Evolutionary conservation across 805 yeast species (phyloP).

Genomic region (Wickerhamomyces canadensis): DNA sequence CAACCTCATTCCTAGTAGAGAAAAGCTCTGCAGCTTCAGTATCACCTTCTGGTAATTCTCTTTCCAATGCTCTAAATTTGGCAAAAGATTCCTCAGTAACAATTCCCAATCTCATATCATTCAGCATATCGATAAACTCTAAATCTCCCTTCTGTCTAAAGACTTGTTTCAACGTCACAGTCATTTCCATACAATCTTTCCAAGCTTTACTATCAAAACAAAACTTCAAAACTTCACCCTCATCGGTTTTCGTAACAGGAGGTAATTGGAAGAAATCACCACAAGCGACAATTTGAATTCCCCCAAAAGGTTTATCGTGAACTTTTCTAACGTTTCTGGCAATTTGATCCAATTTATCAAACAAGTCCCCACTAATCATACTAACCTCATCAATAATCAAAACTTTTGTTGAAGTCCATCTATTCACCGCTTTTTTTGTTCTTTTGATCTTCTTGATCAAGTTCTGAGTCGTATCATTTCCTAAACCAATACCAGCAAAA

Average conservation of each 20-base stretch:
- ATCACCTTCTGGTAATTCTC: constrained; percentile 51
- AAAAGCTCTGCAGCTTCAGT: constrained; percentile 71
- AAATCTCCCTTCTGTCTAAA: constrained; percentile 76
- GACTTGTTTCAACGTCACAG: constrained; percentile 57
- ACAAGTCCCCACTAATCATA: constrained; percentile 67
- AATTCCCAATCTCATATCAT: constrained; percentile 64
- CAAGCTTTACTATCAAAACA: constrained; percentile 66
- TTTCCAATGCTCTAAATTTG: constrained; percentile 46
- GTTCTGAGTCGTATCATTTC: constrained; percentile 42
- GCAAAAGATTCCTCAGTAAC: constrained; percentile 41
- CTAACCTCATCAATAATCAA: constrained; percentile 74
- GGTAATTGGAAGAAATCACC: constrained; percentile 85
- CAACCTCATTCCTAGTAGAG: constrained; percentile 70
- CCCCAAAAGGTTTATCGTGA: constrained; percentile 60
- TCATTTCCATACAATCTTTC: constrained; percentile 49
- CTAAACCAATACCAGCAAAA: constrained; percentile 74
- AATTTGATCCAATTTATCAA: constrained; percentile 58
- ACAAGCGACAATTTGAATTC: constrained; percentile 68
- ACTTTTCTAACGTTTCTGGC: constrained; percentile 46
- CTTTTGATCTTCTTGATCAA: constrained; percentile 49
- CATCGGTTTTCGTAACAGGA: constrained; percentile 46
- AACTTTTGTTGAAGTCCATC: constrained; percentile 56
- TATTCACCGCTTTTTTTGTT: constrained; percentile 39
- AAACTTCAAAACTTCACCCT: constrained; percentile 33
- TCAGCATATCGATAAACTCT: constrained; percentile 65